phyloP scores from a whole-genome alignment of 1,139 yeast species.

The Hyphopichia buzzinii region DNA sequence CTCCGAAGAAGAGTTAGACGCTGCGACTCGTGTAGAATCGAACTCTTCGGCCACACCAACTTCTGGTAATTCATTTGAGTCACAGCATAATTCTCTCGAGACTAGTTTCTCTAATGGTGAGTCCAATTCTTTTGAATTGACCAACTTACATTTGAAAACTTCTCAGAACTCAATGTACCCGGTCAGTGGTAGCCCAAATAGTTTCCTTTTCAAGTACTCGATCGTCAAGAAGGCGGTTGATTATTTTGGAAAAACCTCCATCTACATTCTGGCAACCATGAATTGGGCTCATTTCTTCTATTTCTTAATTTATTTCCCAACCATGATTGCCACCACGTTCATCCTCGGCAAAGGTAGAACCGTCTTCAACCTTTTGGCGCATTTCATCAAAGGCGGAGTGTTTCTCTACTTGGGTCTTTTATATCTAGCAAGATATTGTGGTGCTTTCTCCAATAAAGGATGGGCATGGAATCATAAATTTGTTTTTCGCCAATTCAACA shows the following conservation, averaged over 20 bases:
- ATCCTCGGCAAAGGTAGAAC: constrained; percentile 62
- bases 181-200: neutral
- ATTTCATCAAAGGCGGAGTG: constrained; percentile 93
- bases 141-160: constrained; percentile 3
- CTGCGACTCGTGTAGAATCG: constrained; percentile 3
- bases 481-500: constrained; percentile 19
- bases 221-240: constrained; percentile 4
- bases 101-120: neutral
- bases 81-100: constrained; percentile 4
- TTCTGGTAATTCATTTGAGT: constrained; percentile 11
- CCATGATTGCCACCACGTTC: constrained; percentile 76
- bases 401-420: constrained; percentile 74
- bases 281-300: constrained; percentile 68
- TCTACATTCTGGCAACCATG: constrained; percentile 45
- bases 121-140: constrained; percentile 13
- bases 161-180: constrained; percentile 4
- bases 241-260: constrained; percentile 9
- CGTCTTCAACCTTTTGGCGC: constrained; percentile 85
- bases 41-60: constrained; percentile 36
- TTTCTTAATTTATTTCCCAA: constrained; percentile 58
- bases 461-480: constrained; percentile 86
- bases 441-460: constrained; percentile 71
- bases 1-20: constrained; percentile 26
- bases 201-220: constrained; percentile 3
- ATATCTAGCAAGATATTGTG: constrained; percentile 81